A percentile compares a stretch with the other conserved stretches of the same genome.
Conservation (phyloP, 2,329 filamentous ascomycete species). For the Phaeosphaeriaceae sp. region DNA sequence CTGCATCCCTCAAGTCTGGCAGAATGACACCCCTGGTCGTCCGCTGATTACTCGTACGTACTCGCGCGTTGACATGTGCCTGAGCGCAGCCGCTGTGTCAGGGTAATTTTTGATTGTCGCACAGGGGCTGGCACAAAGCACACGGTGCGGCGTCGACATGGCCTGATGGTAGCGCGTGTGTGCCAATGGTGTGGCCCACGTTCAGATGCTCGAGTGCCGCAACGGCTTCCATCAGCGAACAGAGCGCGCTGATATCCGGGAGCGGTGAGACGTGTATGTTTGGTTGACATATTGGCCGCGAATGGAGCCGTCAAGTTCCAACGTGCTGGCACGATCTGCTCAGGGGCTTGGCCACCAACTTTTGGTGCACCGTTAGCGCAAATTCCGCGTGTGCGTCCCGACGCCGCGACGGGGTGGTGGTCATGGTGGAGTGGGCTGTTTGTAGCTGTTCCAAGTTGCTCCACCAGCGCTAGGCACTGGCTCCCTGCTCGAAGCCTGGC, state of each 20-base stretch:
- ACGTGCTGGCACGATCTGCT: conserved; percentile 37
- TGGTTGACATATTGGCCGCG: conserved; percentile 16
- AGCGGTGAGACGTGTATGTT: conserved; percentile 28
- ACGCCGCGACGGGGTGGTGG: conserved; percentile 36
- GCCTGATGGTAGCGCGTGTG: conserved; percentile 15
- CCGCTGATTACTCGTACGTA: conserved; percentile 14
- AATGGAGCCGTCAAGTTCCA: conserved; percentile 22
- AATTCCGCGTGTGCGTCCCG: conserved; percentile 43
- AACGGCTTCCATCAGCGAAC: conserved; percentile 13
- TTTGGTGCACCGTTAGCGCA: conserved; percentile 34
- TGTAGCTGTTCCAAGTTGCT: conserved; percentile 22
- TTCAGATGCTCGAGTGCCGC: conserved; percentile 10
- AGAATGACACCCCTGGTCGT: conserved; percentile 23
- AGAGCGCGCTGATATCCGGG: conserved; percentile 17
- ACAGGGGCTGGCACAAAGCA: conserved; percentile 28
- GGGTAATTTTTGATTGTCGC: conserved; percentile 23
- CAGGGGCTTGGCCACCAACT: conserved; percentile 34
- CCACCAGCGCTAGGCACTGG: conserved; percentile 26
- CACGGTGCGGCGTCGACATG: conserved; percentile 13
- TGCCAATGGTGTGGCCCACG: conserved; percentile 29
- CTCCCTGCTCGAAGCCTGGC: conserved; percentile 26
- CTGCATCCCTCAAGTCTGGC: conserved; percentile 13
- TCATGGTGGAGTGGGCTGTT: conserved; percentile 27
- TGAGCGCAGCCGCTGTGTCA: conserved; percentile 23
- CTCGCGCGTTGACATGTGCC: conserved; percentile 6